Percentiles rank a stretch among this genome's conserved stretches.
Conservation (phyloP, 2,329 filamentous ascomycete species). For the Epichloe amarillans region DNA sequence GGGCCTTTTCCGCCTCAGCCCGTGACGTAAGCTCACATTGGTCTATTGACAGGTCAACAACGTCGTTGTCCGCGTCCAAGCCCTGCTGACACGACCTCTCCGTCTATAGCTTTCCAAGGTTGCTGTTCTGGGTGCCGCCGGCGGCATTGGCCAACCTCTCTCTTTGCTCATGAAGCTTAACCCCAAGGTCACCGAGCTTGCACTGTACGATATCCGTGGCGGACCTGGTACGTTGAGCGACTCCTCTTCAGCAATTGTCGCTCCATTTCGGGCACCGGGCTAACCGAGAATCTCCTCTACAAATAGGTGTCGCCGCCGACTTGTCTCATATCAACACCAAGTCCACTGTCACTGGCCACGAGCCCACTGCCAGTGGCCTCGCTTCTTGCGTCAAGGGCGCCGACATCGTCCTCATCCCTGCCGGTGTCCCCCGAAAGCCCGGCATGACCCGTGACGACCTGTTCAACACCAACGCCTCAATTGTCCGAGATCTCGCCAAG, state of each 20-base stretch:
- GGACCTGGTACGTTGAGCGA: slow-evolving; percentile 61
- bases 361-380: slow-evolving; percentile 63
- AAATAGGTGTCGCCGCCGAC: slow-evolving; percentile 89
- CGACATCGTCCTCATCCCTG: slow-evolving; percentile 94
- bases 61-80: background rate
- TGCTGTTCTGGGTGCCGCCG: slow-evolving; percentile 87
- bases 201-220: slow-evolving; percentile 94
- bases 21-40: slow-evolving; percentile 46
- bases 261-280: background rate
- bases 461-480: slow-evolving; percentile 99
- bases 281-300: background rate
- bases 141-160: slow-evolving; percentile 96
- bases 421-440: slow-evolving; percentile 93
- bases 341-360: slow-evolving; percentile 83
- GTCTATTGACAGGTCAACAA: background rate
- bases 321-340: slow-evolving; percentile 99
- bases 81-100: slow-evolving; percentile 3
- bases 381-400: slow-evolving; percentile 68
- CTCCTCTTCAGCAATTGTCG: background rate
- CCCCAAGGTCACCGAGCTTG: slow-evolving; percentile 83
- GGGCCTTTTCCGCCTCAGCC: slow-evolving; percentile 70
- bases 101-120: slow-evolving; percentile 77
- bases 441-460: slow-evolving; percentile 99
- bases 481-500: slow-evolving; percentile 96
- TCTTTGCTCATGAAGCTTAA: slow-evolving; percentile 98